Evolutionary conservation across 2,329 filamentous ascomycete genomes (phyloP), one percentile per base, ranked within the genome.

Genomic region (Monosporascus sp.): DNA sequence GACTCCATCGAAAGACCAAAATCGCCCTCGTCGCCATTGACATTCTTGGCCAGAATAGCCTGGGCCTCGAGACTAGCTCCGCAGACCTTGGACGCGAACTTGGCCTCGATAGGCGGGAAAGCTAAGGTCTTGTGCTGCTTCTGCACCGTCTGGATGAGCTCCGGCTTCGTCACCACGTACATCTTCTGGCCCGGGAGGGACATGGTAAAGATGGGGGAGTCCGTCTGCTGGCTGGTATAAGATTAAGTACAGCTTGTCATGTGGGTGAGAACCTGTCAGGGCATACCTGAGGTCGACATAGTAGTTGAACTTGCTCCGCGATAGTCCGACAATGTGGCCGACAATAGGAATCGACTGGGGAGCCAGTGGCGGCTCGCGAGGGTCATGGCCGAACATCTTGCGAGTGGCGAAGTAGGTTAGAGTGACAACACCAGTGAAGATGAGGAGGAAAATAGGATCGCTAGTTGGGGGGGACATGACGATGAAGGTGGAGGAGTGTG

Each of bases 121-220:
- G 69, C 69, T 7, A 72, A 55, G 1, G 55, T 58, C 50, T 68
- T 71, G 51, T 62, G 62, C 53, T 73, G 70, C 41, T 68, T 71
- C 52, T 77, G 73, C 3, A 74, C 66, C 0, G 46, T 52, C 8
- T 68, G 63, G 26, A 77, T 69, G 20, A 77, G 58, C 0, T 67
- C 54, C 0, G 68, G 64, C 2, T 63, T 65, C 9, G 70, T 70
- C 14, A 75, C 66, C 9, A 77, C 63, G 48, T 77, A 77, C 49
- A 75, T 64, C 49, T 72, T 72, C 31, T 69, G 63, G 4, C 72
- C 72, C 1, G 72, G 71, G 37, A 77, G 61, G 3, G 67, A 55
- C 22, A 78, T 56, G 5, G 73, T 77, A 52, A 71, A 72, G 35
- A 77, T 73, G 0, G 73, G 70, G 1, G 62, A 44, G 31, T 27